Percentiles rank a stretch among this genome's conserved stretches.
phyloP scores from a whole-genome alignment of 2,329 filamentous ascomycete species.

The Trichoderma koningii region DNA sequence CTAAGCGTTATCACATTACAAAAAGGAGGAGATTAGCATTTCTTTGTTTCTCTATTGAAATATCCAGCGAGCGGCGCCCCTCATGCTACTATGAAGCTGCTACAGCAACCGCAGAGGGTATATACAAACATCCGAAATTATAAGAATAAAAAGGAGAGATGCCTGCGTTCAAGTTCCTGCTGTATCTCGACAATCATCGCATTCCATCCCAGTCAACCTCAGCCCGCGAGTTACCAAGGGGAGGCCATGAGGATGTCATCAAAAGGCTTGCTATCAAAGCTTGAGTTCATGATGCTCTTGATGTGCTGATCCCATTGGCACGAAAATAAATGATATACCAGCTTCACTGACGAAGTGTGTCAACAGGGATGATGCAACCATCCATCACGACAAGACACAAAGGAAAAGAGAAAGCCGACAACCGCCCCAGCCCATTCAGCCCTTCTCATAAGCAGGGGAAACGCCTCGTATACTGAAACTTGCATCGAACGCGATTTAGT shows the following conservation, averaged over 20 bases:
- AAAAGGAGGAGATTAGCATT: slow-evolving; percentile 1
- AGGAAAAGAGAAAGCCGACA: neutral
- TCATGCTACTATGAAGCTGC: slow-evolving; percentile 15
- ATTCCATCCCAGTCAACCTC: too few species aligned
- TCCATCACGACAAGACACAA: neutral
- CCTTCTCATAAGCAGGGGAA: neutral
- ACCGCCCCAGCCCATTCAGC: neutral
- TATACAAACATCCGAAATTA: slow-evolving; percentile 7
- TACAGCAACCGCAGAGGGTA: slow-evolving; percentile 13
- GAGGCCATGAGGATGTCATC: too few species aligned
- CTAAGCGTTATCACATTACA: neutral
- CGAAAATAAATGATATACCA: neutral
- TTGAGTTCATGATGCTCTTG: slow-evolving; percentile 9
- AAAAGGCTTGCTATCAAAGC: neutral
- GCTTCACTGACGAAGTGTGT: neutral
- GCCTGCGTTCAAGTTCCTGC: neutral
- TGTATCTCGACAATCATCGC: too few species aligned
- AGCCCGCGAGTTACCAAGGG: too few species aligned
- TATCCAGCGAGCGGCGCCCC: slow-evolving; percentile 15
- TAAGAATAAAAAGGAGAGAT: neutral
- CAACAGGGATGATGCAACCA: neutral
- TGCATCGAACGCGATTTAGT: neutral
- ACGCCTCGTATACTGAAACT: neutral
- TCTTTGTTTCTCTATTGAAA: neutral
- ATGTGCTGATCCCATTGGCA: slow-evolving; percentile 1